phyloP scores from a whole-genome alignment of 2,329 filamentous ascomycete species.

The Sporothrix mexicana region DNA sequence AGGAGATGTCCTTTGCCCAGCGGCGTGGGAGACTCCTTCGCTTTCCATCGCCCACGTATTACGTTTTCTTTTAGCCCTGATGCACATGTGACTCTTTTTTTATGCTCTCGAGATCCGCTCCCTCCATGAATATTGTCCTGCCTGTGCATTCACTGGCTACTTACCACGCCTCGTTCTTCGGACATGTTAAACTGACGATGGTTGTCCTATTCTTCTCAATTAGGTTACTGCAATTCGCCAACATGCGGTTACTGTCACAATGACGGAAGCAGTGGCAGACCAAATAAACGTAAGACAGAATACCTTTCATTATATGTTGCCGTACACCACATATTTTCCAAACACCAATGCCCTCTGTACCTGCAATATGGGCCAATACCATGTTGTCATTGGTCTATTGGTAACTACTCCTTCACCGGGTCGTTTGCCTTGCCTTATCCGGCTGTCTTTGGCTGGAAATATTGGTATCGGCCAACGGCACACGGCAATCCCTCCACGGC shows the following conservation, averaged over 20 bases:
- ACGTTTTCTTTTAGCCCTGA: not conserved
- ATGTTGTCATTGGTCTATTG: conserved; percentile 2
- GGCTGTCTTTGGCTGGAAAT: not conserved
- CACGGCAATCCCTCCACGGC: not conserved
- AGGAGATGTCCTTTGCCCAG: not conserved
- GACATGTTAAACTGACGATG: conserved; percentile 4
- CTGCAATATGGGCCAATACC: not conserved
- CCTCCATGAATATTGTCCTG: not conserved
- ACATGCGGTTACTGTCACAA: conserved; percentile 36
- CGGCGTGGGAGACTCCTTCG: not conserved
- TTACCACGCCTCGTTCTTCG: not conserved
- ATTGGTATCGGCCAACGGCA: not conserved
- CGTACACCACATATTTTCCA: not conserved
- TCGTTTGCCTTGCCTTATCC: not conserved
- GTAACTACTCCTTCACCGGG: not conserved
- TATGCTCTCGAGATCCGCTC: not conserved
- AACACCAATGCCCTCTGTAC: not conserved
- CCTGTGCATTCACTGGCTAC: not conserved
- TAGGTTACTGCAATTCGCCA: conserved; percentile 35
- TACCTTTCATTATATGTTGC: not conserved
- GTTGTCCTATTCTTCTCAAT: not conserved
- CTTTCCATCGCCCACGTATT: conserved; percentile 14
- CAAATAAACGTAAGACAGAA: conserved; percentile 32
- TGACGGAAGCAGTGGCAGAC: conserved; percentile 11
- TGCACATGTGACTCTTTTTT: conserved; percentile 29